These are phyloP conservation scores for Dispira simplex DNA, from an alignment of 192 early-diverging fungal species.

Conservation along the genomic window DNA sequence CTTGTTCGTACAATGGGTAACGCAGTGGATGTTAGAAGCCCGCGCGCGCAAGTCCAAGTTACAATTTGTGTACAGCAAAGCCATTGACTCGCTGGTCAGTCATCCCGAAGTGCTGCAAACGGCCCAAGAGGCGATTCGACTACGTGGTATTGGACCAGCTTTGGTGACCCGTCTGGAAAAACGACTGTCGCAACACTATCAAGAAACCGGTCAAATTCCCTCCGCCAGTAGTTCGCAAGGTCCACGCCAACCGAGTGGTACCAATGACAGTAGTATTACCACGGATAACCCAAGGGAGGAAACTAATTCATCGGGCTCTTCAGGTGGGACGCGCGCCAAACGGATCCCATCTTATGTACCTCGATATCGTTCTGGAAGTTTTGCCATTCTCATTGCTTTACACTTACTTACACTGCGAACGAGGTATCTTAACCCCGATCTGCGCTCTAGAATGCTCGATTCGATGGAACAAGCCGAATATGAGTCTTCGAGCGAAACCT, in stretches of 20 bases:
- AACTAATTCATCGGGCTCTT: too few species aligned
- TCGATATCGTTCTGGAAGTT: conserved; percentile 56
- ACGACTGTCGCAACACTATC: conserved; percentile 33
- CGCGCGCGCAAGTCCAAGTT: conserved; percentile 25
- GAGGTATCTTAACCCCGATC: too few species aligned
- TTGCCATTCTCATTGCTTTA: conserved; percentile 62
- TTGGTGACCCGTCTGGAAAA: conserved; percentile 34
- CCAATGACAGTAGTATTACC: too few species aligned
- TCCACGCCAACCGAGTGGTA: too few species aligned
- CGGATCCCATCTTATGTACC: conserved; percentile 46
- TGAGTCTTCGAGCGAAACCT: too few species aligned
- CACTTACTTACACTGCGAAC: conserved; percentile 20
- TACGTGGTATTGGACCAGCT: conserved; percentile 46
- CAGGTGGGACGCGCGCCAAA: neutral
- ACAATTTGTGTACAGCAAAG: conserved; percentile 33
- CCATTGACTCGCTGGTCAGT: conserved; percentile 38
- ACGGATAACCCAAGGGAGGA: too few species aligned
- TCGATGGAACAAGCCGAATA: too few species aligned
- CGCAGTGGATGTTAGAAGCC: conserved; percentile 48
- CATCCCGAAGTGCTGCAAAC: conserved; percentile 42
- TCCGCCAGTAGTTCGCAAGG: neutral
- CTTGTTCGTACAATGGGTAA: conserved; percentile 44
- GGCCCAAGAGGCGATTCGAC: conserved; percentile 36
- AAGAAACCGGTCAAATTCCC: conserved; percentile 24
- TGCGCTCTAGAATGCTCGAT: too few species aligned